A percentile compares a stretch with the other conserved stretches of the same genome.
These are phyloP conservation scores for Globomyces sp. DNA, from an alignment of 371 early-diverging fungal species.

Conservation along the genomic window DNA sequence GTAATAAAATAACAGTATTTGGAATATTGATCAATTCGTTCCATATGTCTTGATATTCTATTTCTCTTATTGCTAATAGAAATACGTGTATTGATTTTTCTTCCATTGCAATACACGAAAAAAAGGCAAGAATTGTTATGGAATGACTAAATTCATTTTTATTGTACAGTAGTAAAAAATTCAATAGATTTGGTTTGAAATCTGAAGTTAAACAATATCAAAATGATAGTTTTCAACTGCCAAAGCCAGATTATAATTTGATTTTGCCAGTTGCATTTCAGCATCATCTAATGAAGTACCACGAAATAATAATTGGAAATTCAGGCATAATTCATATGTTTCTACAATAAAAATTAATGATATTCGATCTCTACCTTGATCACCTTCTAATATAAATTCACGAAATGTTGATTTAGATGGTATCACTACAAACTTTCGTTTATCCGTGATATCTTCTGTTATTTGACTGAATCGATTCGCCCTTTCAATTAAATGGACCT, in stretches of 20 bases:
- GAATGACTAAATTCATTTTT: too few species aligned
- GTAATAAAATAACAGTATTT: too few species aligned
- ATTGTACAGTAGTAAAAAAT: not conserved
- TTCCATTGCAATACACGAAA: not conserved
- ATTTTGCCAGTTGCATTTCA: slow-evolving; percentile 4
- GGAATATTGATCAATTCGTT: too few species aligned
- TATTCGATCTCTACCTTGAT: not conserved
- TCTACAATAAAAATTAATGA: not conserved
- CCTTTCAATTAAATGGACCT: slow-evolving; percentile 5
- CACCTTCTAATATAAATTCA: slow-evolving; percentile 13
- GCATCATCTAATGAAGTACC: slow-evolving; percentile 2
- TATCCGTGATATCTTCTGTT: slow-evolving; percentile 1
- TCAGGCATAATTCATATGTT: slow-evolving; percentile 4
- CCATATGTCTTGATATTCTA: not conserved
- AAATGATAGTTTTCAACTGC: slow-evolving; percentile 17
- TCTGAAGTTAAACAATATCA: slow-evolving; percentile 9
- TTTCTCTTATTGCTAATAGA: not conserved
- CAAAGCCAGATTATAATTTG: slow-evolving; percentile 6
- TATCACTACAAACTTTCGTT: slow-evolving; percentile 16
- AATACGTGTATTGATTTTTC: not conserved
- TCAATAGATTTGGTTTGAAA: not conserved
- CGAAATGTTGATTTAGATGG: slow-evolving; percentile 19
- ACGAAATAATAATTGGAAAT: slow-evolving; percentile 12
- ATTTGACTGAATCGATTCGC: slow-evolving; percentile 13
- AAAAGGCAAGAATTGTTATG: not conserved